Evolutionary conservation across 768 basidiomycete species (phyloP).

Genomic region (Hemileccinum impolitum): DNA sequence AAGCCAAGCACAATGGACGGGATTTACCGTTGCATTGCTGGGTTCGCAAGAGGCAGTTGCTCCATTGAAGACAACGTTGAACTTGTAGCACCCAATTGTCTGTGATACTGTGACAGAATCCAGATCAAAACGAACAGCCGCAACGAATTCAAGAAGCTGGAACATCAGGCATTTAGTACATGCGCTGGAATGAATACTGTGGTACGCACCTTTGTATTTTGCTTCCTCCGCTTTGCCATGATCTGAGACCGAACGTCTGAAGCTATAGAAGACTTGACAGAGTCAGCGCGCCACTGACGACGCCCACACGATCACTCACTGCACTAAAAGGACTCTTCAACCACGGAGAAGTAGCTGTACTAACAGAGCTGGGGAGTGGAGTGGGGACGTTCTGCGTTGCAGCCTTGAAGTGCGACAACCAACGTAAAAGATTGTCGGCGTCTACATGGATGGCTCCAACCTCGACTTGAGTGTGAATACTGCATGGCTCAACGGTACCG

Average conservation of each 20-base stretch:
- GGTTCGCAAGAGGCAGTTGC: conserved; percentile 41
- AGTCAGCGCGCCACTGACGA: conserved; percentile 4
- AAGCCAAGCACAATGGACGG: conserved; percentile 50
- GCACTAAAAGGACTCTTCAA: conserved; percentile 25
- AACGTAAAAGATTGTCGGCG: conserved; percentile 36
- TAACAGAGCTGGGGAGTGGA: conserved; percentile 3
- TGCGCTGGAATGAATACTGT: neutral
- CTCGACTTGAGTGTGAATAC: conserved; percentile 44
- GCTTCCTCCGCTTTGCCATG: conserved; percentile 17
- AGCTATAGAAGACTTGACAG: conserved; percentile 14
- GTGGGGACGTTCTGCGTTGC: conserved; percentile 2
- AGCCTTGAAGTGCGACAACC: conserved; percentile 12
- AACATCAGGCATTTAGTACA: conserved; percentile 2
- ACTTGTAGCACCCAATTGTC: conserved; percentile 34
- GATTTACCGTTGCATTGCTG: conserved; percentile 44
- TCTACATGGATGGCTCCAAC: conserved; percentile 47
- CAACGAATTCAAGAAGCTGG: conserved; percentile 32
- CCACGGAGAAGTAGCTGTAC: conserved; percentile 21
- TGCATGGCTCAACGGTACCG: conserved; percentile 50
- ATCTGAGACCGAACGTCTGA: conserved; percentile 14
- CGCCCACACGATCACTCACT: conserved; percentile 13
- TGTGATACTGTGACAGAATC: conserved; percentile 46
- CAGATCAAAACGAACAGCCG: conserved; percentile 41
- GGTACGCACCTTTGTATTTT: conserved; percentile 15
- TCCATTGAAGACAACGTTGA: conserved; percentile 42